These are phyloP conservation scores for Ephemerocybe angulata DNA, from an alignment of 768 basidiomycete genomes.

Conservation along the genomic window DNA sequence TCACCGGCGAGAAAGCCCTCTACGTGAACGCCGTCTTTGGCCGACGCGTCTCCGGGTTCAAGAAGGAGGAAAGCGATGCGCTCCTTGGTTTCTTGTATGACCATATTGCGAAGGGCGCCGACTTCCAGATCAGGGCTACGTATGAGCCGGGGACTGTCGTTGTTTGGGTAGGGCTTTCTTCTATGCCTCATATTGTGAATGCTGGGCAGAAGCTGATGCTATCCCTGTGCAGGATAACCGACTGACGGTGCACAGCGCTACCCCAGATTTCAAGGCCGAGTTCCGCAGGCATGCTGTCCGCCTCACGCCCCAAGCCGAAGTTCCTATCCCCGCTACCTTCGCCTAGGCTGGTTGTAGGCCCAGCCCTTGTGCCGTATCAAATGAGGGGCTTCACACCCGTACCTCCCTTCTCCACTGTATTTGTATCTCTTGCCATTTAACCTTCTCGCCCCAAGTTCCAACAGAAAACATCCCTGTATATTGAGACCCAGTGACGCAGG, in stretches of 20 bases:
- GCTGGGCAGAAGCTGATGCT: background rate
- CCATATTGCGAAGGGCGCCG: constrained; percentile 46
- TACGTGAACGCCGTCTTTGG: constrained; percentile 56
- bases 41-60: constrained; percentile 49
- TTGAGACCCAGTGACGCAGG: too few species aligned
- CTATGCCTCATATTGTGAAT: background rate
- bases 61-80: constrained; percentile 50
- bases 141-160: constrained; percentile 54
- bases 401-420: too few species aligned
- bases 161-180: constrained; percentile 41
- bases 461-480: too few species aligned
- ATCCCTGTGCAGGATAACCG: constrained; percentile 38
- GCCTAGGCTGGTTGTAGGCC: background rate
- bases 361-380: too few species aligned
- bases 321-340: constrained; percentile 18
- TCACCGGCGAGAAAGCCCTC: constrained; percentile 57
- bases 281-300: constrained; percentile 43
- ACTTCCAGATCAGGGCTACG: constrained; percentile 46
- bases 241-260: constrained; percentile 44
- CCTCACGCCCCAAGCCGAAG: constrained; percentile 47
- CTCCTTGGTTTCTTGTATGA: constrained; percentile 52
- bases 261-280: constrained; percentile 33
- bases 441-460: too few species aligned
- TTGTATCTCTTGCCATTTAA: too few species aligned
- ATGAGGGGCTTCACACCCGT: too few species aligned